Conservation (phyloP, 2,329 filamentous ascomycete species). For the Penicillium paneum region DNA sequence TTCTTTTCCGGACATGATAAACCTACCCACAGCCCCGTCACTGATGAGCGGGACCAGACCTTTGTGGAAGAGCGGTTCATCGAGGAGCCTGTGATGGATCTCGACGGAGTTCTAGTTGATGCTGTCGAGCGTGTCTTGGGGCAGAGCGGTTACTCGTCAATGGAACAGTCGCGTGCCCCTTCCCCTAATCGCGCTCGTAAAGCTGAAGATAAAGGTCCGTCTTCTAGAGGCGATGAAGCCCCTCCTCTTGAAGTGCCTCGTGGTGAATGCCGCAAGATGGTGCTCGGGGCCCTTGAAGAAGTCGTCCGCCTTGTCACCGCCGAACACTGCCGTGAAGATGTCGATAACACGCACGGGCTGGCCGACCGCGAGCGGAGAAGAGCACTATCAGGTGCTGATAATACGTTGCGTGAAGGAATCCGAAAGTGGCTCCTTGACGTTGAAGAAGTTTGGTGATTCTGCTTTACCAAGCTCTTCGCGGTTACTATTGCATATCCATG, state of each 20-base stretch:
- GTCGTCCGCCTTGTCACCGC: conserved; percentile 55
- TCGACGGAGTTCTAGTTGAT: conserved; percentile 57
- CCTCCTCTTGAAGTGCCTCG: conserved; percentile 46
- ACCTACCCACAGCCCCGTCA: conserved; percentile 14
- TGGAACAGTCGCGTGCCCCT: conserved; percentile 40
- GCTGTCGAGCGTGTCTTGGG: conserved; percentile 56
- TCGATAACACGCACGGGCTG: conserved; percentile 30
- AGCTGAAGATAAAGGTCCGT: conserved; percentile 28
- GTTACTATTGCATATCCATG: conserved; percentile 4
- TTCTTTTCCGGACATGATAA: conserved; percentile 31
- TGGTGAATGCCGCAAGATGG: conserved; percentile 52
- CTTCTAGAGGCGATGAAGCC: conserved; percentile 25
- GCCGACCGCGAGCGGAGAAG: conserved; percentile 36
- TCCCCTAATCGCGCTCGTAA: conserved; percentile 40
- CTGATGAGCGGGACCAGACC: conserved; percentile 22
- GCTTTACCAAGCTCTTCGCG: not conserved
- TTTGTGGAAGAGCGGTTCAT: conserved; percentile 51
- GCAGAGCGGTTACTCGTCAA: conserved; percentile 43
- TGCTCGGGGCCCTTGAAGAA: conserved; percentile 56
- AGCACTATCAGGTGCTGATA: conserved; percentile 41
- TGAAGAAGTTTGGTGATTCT: conserved; percentile 43
- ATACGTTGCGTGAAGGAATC: conserved; percentile 56
- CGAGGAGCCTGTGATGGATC: conserved; percentile 56
- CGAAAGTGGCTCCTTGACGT: conserved; percentile 54
- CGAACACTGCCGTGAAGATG: conserved; percentile 44